Evolutionary conservation across 1,284 basidiomycete species (phyloP).

Genomic region (Leccinum griseonigrum): DNA sequence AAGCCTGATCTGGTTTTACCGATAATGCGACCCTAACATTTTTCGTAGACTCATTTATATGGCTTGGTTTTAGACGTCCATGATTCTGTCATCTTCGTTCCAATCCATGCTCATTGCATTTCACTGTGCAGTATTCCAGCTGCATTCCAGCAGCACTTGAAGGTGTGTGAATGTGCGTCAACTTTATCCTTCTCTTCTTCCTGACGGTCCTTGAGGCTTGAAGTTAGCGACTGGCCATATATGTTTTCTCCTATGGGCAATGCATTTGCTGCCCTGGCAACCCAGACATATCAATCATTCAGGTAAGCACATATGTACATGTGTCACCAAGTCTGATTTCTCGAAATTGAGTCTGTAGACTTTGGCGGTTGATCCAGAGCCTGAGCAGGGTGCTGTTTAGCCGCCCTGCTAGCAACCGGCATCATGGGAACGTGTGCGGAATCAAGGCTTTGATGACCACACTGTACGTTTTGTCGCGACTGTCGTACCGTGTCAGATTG

Average conservation of each 20-base stretch:
- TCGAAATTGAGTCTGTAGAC: constrained; percentile 17
- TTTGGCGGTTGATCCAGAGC: constrained; percentile 35
- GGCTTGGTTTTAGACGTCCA: constrained; percentile 19
- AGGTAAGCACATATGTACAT: constrained; percentile 5
- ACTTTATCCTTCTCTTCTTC: neutral
- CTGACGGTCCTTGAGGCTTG: neutral
- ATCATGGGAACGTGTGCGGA: constrained; percentile 38
- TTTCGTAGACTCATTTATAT: constrained; percentile 15
- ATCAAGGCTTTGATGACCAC: constrained; percentile 38
- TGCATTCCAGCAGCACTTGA: constrained; percentile 7
- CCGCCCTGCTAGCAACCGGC: constrained; percentile 35
- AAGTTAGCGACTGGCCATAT: constrained; percentile 36
- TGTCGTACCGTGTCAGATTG: neutral
- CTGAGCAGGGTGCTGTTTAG: constrained; percentile 27
- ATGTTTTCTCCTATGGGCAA: constrained; percentile 45
- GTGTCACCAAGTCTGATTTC: neutral
- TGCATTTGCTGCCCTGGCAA: constrained; percentile 40
- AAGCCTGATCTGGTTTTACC: too few species aligned
- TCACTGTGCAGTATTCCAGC: constrained; percentile 14
- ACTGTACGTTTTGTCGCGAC: constrained; percentile 29
- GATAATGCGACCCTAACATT: neutral
- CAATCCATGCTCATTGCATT: neutral
- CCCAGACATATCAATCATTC: constrained; percentile 29
- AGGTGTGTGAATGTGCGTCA: constrained; percentile 7
- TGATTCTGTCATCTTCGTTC: neutral